phyloP scores from a whole-genome alignment of 495 filamentous ascomycete species.

The Hypoxylon intermedium region DNA sequence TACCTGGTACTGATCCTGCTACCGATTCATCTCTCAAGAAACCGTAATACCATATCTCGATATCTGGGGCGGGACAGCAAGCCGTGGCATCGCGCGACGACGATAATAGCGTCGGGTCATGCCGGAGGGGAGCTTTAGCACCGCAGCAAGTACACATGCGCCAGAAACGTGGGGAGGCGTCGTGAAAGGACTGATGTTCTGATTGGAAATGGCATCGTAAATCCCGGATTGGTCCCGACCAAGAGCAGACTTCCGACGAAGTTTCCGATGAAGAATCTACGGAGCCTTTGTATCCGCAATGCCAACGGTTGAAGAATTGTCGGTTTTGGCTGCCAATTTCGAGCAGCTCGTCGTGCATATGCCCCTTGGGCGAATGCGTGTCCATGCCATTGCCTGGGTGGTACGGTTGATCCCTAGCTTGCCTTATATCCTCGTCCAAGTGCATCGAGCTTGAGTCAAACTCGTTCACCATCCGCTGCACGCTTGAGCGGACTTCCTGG shows the following conservation, averaged over 20 bases:
- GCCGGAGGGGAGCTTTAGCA: slow-evolving; percentile 2
- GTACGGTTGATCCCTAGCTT: slow-evolving; percentile 27
- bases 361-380: slow-evolving; percentile 4
- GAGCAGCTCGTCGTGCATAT: slow-evolving; percentile 7
- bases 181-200: slow-evolving; percentile 25
- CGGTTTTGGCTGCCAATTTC: slow-evolving; percentile 36
- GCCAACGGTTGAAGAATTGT: slow-evolving; percentile 33
- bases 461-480: slow-evolving; percentile 19
- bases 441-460: slow-evolving; percentile 17
- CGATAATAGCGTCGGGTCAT: slow-evolving; percentile 3
- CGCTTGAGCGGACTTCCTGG: slow-evolving; percentile 18
- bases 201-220: slow-evolving; percentile 29
- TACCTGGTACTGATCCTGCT: slow-evolving; percentile 3
- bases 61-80: slow-evolving; percentile 10
- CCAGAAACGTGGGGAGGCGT: slow-evolving; percentile 6
- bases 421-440: slow-evolving; percentile 17
- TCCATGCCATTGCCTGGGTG: slow-evolving; percentile 24
- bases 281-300: slow-evolving; percentile 30
- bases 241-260: slow-evolving; percentile 33
- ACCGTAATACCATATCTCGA: slow-evolving; percentile 31
- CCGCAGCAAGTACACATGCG: slow-evolving; percentile 28
- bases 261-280: slow-evolving; percentile 23
- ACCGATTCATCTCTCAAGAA: slow-evolving; percentile 24
- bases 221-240: slow-evolving; percentile 29
- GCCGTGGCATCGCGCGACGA: slow-evolving; percentile 3